Evolutionary conservation across 2,329 filamentous ascomycete species (phyloP).

Genomic region (Nigrospora osmanthi): DNA sequence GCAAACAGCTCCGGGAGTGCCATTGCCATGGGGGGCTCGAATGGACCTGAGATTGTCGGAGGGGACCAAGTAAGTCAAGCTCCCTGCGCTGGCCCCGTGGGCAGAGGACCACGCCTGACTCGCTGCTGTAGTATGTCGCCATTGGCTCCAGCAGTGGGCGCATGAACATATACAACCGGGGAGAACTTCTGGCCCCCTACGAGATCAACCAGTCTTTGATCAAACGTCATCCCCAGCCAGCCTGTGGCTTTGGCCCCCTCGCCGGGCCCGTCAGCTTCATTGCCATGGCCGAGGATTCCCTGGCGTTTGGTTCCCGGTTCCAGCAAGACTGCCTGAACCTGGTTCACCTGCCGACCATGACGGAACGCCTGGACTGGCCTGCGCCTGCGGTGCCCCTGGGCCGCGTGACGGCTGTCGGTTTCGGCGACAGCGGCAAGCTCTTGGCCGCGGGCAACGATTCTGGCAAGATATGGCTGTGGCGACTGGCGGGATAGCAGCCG

Average conservation of each 20-base stretch:
- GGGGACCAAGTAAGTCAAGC: conserved; percentile 48
- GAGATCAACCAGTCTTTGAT: conserved; percentile 38
- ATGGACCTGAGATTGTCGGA: conserved; percentile 55
- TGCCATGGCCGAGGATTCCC: conserved; percentile 76
- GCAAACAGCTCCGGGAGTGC: conserved; percentile 85
- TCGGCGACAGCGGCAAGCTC: conserved; percentile 51
- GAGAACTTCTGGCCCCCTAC: conserved; percentile 44
- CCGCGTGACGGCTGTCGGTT: conserved; percentile 67
- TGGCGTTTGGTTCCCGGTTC: conserved; percentile 78
- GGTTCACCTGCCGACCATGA: conserved; percentile 85
- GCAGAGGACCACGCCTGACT: too few relatives aligned
- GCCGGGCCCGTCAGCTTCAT: conserved; percentile 77
- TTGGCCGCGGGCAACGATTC: conserved; percentile 82
- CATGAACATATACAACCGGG: conserved; percentile 87
- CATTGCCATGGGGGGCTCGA: conserved; percentile 66
- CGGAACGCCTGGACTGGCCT: conserved; percentile 95
- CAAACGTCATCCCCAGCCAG: conserved; percentile 62
- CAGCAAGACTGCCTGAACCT: conserved; percentile 83
- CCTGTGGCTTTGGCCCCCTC: conserved; percentile 72
- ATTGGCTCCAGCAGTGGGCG: conserved; percentile 82
- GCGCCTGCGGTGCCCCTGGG: conserved; percentile 85
- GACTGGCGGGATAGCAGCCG: too few relatives aligned
- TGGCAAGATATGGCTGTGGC: conserved; percentile 82
- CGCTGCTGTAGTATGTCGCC: conserved; percentile 58
- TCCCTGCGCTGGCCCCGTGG: too few relatives aligned